Base-by-base conservation (phyloP, 2,329 filamentous ascomycete genomes). In the Cladorrhinum sp. region DNA sequence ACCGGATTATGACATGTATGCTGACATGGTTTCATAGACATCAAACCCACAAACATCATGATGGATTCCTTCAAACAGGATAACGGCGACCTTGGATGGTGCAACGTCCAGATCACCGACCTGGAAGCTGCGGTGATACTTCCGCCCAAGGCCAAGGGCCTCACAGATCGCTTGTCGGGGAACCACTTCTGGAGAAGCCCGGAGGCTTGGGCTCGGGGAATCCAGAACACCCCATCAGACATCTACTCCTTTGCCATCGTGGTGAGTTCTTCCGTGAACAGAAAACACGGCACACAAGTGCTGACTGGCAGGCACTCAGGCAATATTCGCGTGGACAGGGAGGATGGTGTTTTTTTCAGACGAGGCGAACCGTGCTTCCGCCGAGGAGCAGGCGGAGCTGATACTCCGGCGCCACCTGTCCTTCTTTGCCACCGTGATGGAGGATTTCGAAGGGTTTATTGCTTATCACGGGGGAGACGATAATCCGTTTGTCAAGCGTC, bases 361-460 rank as follows among this genome's bases (percentile, higher is more conserved):
- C 53, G 57, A 62, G 57, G 57, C 57, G 53, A 62, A 62, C 57
- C 57, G 57, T 53, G 59, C 62, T 59, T 58, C 62, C 48, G 55
- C 62, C 57, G 56, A 61, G 59, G 42, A 62, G 49, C 59, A 58
- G 59, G 59, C 59, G 39, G 53, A 64, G 12, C 55, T 60, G 51
- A 66, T 66, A 55, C 61, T 64, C 33, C 60, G 62, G 54, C 58
- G 53, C 14, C 64, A 66, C 50, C 28, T 66, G 39, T 66, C 64
- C 23, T 61, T 56, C 49, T 66, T 66, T n/a, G 63, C 59, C 51
- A 60, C 48, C 46, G 58, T 60, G n/a, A 58, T 60, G 55, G 61
- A 58, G 33, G 61, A 63, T 54, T 60, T 63, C 51, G 53, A 61
- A 24, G 64, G 64, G 20, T 62, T 66, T 46, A 50, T 61, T 20